phyloP scores from a whole-genome alignment of 2,329 filamentous ascomycete genomes.

The Sclerotinia subarctica region DNA sequence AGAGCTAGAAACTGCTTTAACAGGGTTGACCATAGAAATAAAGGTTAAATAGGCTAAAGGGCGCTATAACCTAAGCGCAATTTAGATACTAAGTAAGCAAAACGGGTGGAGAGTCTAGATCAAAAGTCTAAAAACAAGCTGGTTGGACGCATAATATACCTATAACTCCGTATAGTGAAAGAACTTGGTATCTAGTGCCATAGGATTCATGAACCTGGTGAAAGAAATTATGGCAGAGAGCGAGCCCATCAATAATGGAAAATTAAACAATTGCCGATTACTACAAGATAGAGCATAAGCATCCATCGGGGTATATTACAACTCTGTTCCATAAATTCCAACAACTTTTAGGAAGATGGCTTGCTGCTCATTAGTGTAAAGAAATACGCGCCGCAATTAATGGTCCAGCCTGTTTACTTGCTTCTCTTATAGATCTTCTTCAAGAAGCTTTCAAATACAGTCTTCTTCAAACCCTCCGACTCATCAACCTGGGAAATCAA shows the following conservation, averaged over 20 bases:
- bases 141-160: not conserved
- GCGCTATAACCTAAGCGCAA: not conserved
- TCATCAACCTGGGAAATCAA: slow-evolving; percentile 82
- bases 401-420: slow-evolving; percentile 60
- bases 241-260: not conserved
- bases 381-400: not conserved
- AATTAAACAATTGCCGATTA: slow-evolving; percentile 4
- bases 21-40: not conserved
- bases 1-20: not conserved
- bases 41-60: not conserved
- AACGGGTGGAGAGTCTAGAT: not conserved
- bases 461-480: slow-evolving; percentile 83
- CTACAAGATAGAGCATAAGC: not conserved
- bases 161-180: not conserved
- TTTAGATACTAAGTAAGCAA: not conserved
- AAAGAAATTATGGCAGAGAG: not conserved
- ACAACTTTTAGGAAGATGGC: not conserved
- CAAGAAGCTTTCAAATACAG: slow-evolving; percentile 84
- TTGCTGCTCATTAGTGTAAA: slow-evolving; percentile 6
- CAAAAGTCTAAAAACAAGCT: not conserved
- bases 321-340: slow-evolving; percentile 3
- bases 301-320: slow-evolving; percentile 11
- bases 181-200: not conserved
- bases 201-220: not conserved
- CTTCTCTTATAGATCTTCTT: slow-evolving; percentile 97